phyloP scores from a whole-genome alignment of 225 moss, liverwort and hornwort species.

The Asterella californica region DNA sequence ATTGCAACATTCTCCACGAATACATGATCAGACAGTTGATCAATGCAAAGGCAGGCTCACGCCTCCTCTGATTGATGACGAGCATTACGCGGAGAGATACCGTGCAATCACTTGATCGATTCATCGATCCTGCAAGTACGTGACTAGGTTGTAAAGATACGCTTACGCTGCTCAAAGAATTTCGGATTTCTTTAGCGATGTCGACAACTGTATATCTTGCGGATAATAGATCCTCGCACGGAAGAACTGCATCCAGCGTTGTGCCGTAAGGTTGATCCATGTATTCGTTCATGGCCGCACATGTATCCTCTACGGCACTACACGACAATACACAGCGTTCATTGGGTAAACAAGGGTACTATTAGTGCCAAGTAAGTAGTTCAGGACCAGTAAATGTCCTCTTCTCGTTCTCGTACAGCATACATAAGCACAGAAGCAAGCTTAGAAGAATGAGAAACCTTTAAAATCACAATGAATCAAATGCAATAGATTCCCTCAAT shows the following conservation, averaged over 20 bases:
- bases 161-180: conserved; percentile 42
- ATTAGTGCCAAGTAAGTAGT: no score
- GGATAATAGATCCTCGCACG: conserved; percentile 58
- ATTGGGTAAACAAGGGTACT: neutral
- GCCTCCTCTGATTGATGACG: neutral
- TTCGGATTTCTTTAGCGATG: conserved; percentile 43
- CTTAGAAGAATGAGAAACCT: neutral
- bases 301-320: conserved; percentile 62
- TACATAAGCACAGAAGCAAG: neutral
- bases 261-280: conserved; percentile 59
- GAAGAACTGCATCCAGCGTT: conserved; percentile 56
- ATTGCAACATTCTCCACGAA: neutral
- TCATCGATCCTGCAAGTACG: neutral
- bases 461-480: neutral
- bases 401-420: neutral
- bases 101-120: neutral
- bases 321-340: neutral
- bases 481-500: neutral
- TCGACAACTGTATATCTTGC: conserved; percentile 44
- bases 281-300: conserved; percentile 61
- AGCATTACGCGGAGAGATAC: neutral
- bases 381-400: neutral
- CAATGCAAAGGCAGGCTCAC: neutral
- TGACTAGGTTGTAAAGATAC: neutral
- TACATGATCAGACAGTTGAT: neutral